Conservation (phyloP, 2,329 filamentous ascomycete genomes). For the Pezicula radicicola region DNA sequence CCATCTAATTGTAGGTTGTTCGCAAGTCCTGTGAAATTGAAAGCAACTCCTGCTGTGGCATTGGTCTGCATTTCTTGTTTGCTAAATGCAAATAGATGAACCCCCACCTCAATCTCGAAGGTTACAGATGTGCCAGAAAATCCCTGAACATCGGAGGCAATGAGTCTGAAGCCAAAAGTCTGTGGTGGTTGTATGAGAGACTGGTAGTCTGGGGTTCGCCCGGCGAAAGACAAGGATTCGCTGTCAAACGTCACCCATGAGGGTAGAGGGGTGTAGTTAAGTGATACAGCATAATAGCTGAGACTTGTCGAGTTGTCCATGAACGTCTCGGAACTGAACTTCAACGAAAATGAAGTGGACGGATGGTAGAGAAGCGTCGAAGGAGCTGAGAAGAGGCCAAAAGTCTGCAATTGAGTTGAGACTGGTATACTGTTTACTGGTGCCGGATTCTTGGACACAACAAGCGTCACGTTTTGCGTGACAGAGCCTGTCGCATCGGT, state of each 20-base stretch:
- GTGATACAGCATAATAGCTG: slow-evolving; percentile 75
- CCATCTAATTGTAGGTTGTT: slow-evolving; percentile 57
- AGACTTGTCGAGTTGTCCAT: slow-evolving; percentile 42
- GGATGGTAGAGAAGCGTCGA: slow-evolving; percentile 55
- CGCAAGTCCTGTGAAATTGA: slow-evolving; percentile 51
- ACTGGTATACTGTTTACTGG: slow-evolving; percentile 56
- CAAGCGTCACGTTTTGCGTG: slow-evolving; percentile 64
- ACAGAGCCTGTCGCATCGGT: slow-evolving; percentile 62
- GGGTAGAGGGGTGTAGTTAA: slow-evolving; percentile 77
- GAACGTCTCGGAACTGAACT: slow-evolving; percentile 61
- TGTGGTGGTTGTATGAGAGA: slow-evolving; percentile 67
- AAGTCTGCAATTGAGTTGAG: slow-evolving; percentile 51
- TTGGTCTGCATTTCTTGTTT: slow-evolving; percentile 55
- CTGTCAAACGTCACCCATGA: slow-evolving; percentile 80
- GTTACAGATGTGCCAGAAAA: slow-evolving; percentile 64
- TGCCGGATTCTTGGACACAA: slow-evolving; percentile 58
- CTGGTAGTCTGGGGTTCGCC: slow-evolving; percentile 63
- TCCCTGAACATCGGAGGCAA: slow-evolving; percentile 77
- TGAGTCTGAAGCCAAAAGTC: slow-evolving; percentile 66
- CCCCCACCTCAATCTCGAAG: slow-evolving; percentile 72
- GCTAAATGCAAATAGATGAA: slow-evolving; percentile 65
- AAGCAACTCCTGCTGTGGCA: slow-evolving; percentile 46
- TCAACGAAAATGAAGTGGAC: slow-evolving; percentile 49
- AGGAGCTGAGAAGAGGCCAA: slow-evolving; percentile 59
- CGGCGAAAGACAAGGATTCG: slow-evolving; percentile 62